Conservation (phyloP, 2,329 filamentous ascomycete species). For the Ceratocystis lukuohia region DNA sequence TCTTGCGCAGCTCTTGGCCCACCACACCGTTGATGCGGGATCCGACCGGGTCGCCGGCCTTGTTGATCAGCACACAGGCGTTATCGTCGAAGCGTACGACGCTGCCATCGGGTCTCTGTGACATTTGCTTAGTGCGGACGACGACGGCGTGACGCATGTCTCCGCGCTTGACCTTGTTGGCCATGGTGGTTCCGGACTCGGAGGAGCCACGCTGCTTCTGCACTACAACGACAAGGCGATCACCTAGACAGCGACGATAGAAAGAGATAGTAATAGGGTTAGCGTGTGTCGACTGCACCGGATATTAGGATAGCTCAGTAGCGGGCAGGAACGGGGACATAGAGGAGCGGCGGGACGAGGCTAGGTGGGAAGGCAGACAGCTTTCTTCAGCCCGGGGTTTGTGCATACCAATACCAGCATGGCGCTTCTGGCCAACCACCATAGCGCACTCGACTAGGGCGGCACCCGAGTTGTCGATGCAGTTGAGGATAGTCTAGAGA, state of each 20-base stretch:
- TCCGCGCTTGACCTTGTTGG: constrained; percentile 89
- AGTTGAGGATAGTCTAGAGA: constrained; percentile 80
- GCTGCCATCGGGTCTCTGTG: constrained; percentile 75
- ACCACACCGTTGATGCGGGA: constrained; percentile 86
- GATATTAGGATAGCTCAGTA: neutral
- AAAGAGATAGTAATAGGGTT: neutral
- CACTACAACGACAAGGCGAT: constrained; percentile 96
- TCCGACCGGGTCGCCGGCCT: constrained; percentile 88
- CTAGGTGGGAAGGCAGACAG: constrained; percentile 15
- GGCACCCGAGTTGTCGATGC: constrained; percentile 99
- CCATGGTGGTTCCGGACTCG: constrained; percentile 55
- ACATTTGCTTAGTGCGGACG: constrained; percentile 79
- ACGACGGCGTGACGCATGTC: constrained; percentile 94
- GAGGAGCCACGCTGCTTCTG: constrained; percentile 68
- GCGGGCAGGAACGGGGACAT: neutral
- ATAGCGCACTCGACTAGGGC: constrained; percentile 93
- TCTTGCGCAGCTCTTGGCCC: constrained; percentile 73
- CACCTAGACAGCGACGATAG: constrained; percentile 44
- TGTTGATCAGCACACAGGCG: constrained; percentile 93
- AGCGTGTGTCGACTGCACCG: neutral
- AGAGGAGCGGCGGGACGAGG: neutral
- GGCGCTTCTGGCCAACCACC: constrained; percentile 78
- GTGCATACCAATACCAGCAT: constrained; percentile 67
- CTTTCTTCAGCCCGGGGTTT: neutral
- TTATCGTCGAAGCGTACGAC: constrained; percentile 94